Base-by-base conservation (phyloP, 495 filamentous ascomycete species). In the Tuber umbilicatum region DNA sequence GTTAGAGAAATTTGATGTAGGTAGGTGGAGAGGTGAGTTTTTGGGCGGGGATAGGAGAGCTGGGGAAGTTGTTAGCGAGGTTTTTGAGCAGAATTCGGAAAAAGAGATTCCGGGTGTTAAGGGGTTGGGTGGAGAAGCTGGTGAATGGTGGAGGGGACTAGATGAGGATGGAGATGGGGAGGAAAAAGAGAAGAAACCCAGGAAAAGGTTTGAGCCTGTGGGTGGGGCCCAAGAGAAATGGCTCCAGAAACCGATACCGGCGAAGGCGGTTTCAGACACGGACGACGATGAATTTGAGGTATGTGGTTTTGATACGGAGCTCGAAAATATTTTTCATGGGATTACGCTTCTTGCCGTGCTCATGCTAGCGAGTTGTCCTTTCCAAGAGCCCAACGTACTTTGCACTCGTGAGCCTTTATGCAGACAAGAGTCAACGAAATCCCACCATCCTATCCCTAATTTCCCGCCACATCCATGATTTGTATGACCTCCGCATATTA, bases 81-180 rank as follows among this genome's bases (percentile, higher is more conserved):
- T 84, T 70, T 84, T 84, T 79, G 72, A 72, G 7, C 73, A 45
- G 31, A 72, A 76, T 73, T 60, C 50, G 64, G 60, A 21, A 69
- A 21, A 69, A 55, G 80, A 74, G 38, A 74, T 70, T 27, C 76
- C 72, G 23, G 76, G 77, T n/a, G 76, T 79, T 50, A 76, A 73
- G 41, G 75, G 47, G 6, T 70, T 80, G 4, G 79, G 74, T 5
- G 75, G 75, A 9, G 70, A 85, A 9, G 84, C 86, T 40, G 83
- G 84, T 69, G 89, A 87, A 86, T 89, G 87, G 86, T 85, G 83
- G 7, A 83, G 83, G 38, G 81, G 89, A 23, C 83, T 78, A 40
- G 81, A 82, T 1, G 78, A 79, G 27, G 83, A 82, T 23, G 68
- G 79, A 3, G 72, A 76, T 67, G 42, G 74, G 38, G 73, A 55